Conservation (phyloP, 2,329 filamentous ascomycete genomes). For the Calonectria pauciramosa region DNA sequence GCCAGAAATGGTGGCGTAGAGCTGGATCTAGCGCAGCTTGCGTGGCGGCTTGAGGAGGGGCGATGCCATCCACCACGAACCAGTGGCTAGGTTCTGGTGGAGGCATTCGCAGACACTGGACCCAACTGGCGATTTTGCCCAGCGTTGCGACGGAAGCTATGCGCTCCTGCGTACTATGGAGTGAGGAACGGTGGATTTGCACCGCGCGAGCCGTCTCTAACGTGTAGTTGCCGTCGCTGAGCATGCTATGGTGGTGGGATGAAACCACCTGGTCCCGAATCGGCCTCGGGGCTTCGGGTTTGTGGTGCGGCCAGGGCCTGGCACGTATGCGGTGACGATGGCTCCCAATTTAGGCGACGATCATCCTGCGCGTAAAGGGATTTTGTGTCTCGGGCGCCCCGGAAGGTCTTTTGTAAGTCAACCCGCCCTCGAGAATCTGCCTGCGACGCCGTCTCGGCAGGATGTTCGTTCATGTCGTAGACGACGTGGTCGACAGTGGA, state of each 20-base stretch:
- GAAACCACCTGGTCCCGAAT: slow-evolving; percentile 28
- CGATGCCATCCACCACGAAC: slow-evolving; percentile 39
- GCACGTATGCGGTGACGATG: slow-evolving; percentile 2
- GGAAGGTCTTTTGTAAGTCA: background rate
- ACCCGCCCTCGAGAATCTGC: background rate
- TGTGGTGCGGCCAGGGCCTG: slow-evolving; percentile 21
- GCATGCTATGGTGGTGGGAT: slow-evolving; percentile 20
- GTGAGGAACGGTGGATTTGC: background rate
- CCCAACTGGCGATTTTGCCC: background rate
- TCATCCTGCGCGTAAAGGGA: slow-evolving; percentile 17
- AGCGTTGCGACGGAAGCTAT: background rate
- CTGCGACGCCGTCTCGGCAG: slow-evolving; percentile 35
- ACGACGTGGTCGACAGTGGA: slow-evolving; percentile 8
- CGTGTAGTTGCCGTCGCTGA: background rate
- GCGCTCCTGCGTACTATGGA: background rate
- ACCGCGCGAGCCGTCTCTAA: background rate
- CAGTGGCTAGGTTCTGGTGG: slow-evolving; percentile 15
- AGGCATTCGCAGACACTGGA: slow-evolving; percentile 6
- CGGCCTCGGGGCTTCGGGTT: slow-evolving; percentile 26
- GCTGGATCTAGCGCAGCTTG: slow-evolving; percentile 46
- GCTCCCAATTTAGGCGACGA: slow-evolving; percentile 1
- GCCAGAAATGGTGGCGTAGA: slow-evolving; percentile 45
- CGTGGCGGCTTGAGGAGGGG: slow-evolving; percentile 47
- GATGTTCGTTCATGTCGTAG: slow-evolving; percentile 3
- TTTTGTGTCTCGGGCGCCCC: slow-evolving; percentile 29